phyloP scores from a whole-genome alignment of 306 rosid genomes.

The Cucumis melo region DNA sequence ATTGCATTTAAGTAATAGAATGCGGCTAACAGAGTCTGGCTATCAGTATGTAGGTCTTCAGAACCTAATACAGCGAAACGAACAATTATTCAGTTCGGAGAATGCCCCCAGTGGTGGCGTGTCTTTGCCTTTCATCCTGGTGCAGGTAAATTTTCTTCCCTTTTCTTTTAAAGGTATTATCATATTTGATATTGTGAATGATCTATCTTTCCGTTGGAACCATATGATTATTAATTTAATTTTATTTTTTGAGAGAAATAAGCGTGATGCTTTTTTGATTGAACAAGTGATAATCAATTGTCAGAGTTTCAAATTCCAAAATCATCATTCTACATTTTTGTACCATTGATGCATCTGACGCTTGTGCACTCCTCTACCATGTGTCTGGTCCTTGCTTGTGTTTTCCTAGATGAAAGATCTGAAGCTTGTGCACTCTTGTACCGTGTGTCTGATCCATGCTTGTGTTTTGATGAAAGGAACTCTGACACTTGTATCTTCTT shows the following conservation, averaged over 20 bases:
- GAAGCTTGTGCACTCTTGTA: not conserved
- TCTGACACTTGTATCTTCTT: not conserved
- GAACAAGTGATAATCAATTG: not conserved
- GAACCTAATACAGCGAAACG: slow-evolving; percentile 78
- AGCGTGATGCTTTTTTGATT: not conserved
- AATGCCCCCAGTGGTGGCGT: slow-evolving; percentile 91
- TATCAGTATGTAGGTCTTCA: slow-evolving; percentile 74
- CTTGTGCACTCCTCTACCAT: not conserved
- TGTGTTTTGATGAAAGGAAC: not conserved
- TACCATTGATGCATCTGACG: not conserved
- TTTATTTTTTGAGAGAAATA: too few species aligned
- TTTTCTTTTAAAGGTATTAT: slow-evolving; percentile 1
- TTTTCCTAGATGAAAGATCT: not conserved
- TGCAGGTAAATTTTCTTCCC: slow-evolving; percentile 51
- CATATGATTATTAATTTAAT: not conserved
- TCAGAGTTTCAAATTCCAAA: not conserved
- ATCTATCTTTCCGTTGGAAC: slow-evolving; percentile 1
- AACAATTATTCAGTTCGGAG: slow-evolving; percentile 68
- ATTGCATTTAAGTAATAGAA: not conserved
- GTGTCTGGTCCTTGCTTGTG: not conserved
- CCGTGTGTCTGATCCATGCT: not conserved
- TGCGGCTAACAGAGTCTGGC: slow-evolving; percentile 8
- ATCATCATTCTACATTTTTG: not conserved
- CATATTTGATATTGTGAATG: not conserved
- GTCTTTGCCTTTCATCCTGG: slow-evolving; percentile 88